phyloP scores from a whole-genome alignment of 768 basidiomycete genomes.

The Pisolithus microcarpus region DNA sequence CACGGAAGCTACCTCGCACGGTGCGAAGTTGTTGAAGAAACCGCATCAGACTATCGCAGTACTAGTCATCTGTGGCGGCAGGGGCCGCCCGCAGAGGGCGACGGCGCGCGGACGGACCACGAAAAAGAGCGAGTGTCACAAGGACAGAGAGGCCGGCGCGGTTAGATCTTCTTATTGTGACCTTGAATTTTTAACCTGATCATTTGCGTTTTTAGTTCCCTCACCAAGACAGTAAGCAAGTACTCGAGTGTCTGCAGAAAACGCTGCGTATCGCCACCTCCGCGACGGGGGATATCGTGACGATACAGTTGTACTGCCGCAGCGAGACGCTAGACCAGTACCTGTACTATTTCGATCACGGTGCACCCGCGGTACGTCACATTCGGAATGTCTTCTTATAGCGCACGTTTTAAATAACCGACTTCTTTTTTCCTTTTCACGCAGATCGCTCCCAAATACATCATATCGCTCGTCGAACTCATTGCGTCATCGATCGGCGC shows the following conservation, averaged over 20 bases:
- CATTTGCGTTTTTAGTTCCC: constrained; percentile 49
- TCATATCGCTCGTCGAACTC: constrained; percentile 92
- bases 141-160: constrained; percentile 38
- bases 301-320: constrained; percentile 92
- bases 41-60: constrained; percentile 96
- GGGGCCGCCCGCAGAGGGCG: constrained; percentile 40
- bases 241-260: constrained; percentile 96
- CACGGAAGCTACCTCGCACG: constrained; percentile 97
- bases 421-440: neutral
- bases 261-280: constrained; percentile 93
- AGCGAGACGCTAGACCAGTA: constrained; percentile 95
- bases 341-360: too few relatives aligned
- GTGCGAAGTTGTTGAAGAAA: constrained; percentile 94
- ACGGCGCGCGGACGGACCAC: constrained; percentile 21
- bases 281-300: constrained; percentile 94
- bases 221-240: constrained; percentile 93
- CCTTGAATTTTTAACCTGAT: neutral
- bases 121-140: constrained; percentile 30
- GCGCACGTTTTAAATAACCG: neutral
- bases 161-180: constrained; percentile 34
- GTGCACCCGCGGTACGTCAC: too few relatives aligned
- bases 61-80: constrained; percentile 99
- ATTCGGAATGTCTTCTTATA: too few relatives aligned
- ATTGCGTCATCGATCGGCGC: constrained; percentile 92
- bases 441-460: constrained; percentile 90